Base-by-base conservation (phyloP, 208 protist species). In the Wallacemonas sp. region DNA sequence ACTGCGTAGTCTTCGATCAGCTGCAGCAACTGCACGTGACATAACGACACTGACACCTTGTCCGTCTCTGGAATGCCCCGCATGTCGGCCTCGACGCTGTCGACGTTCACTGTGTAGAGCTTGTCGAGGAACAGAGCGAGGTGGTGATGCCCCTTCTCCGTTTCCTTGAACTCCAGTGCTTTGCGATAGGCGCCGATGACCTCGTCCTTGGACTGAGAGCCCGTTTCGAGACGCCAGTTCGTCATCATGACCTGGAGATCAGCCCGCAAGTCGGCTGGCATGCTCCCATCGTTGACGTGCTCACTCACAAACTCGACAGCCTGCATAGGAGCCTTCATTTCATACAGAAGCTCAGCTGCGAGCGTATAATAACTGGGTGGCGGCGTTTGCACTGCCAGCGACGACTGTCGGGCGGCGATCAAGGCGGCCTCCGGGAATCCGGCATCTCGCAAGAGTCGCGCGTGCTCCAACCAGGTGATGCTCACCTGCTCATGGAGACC, bases 51-150 rank as follows among this genome's bases (percentile, higher is more conserved):
- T 30, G 45, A 17, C 9, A 47, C 62, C 34, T 45, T 62, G 47
- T 64, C 39, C 1, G 17, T 19, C 2, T 44, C 22, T 22, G 26
- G 42, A 21, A 62, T 51, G 28, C 41, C 66, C 42, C 49, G 47
- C 34, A 51, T 36, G 49, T 60, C 26, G 14, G 39, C 21, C 26
- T 62, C 44, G 11, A 55, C 34, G n/a, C 42, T 55, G 27, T 62
- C 38, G 14, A 17, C 5, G 33, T 56, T 24, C 24, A 68, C 21
- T 4, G 11, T 63, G 53, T 92, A 84, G 15, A 97, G 63, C 17
- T 82, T 77, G 24, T 99, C 97, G 65, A 94, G 96, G 75, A 98
- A 99, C 54, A 92, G 72, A 5, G 87, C 98, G 28, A 98, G 78
- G 39, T 86, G 77, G 69, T 97, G 97, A 68, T 96, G 88, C 0